Conservation (phyloP, 2,329 filamentous ascomycete species). For the Hypoxylon sp. region DNA sequence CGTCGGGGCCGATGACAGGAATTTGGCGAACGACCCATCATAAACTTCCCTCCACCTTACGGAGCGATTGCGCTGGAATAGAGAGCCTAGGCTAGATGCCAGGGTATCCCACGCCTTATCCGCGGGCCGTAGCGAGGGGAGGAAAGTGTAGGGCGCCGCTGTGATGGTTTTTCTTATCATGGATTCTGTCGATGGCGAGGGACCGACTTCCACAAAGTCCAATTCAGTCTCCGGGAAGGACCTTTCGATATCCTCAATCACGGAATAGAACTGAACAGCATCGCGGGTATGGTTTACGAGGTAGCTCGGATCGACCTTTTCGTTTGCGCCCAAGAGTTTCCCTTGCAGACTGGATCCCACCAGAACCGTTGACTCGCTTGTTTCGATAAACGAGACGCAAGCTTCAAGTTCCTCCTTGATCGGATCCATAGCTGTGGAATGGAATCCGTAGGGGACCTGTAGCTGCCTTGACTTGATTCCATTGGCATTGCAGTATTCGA, state of each 20-base stretch:
- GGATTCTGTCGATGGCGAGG: conserved; percentile 31
- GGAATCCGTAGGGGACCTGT: conserved; percentile 47
- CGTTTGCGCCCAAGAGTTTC: conserved; percentile 9
- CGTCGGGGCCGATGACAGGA: conserved; percentile 25
- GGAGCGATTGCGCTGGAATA: background rate
- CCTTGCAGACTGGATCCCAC: conserved; percentile 39
- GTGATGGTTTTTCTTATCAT: conserved; percentile 11
- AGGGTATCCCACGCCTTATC: conserved; percentile 29
- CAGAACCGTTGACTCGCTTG: conserved; percentile 6
- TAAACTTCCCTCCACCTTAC: conserved; percentile 35
- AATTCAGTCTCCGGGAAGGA: conserved; percentile 12
- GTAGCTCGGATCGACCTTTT: conserved; percentile 27
- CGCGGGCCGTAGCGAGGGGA: conserved; percentile 6
- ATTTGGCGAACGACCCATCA: conserved; percentile 7
- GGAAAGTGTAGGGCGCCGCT: background rate
- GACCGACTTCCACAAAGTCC: conserved; percentile 40
- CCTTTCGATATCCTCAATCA: conserved; percentile 22
- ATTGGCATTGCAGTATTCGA: conserved; percentile 31
- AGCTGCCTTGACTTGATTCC: conserved; percentile 46
- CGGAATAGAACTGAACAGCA: conserved; percentile 45
- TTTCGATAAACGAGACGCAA: conserved; percentile 15
- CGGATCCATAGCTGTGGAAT: conserved; percentile 47
- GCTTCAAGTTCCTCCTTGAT: conserved; percentile 39
- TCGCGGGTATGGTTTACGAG: conserved; percentile 42
- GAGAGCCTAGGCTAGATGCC: conserved; percentile 17